Percentiles rank a stretch among this genome's conserved stretches.
Evolutionary conservation across 1,139 yeast genomes (phyloP).

Genomic region (Candida frijolesensis): DNA sequence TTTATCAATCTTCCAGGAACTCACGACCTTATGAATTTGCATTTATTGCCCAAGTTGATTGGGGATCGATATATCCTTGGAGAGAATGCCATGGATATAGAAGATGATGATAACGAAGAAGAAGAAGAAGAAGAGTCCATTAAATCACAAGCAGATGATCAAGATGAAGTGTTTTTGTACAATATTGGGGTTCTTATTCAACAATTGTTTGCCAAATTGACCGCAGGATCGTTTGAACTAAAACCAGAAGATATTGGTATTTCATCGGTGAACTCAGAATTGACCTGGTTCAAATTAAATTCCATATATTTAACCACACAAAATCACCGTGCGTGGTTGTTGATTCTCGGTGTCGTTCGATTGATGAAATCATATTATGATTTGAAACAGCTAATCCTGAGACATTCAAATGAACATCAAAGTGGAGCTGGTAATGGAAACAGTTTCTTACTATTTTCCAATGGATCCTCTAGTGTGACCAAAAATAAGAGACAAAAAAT

Average conservation of each 20-base stretch:
- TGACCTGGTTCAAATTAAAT: slow-evolving; percentile 32
- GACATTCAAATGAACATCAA: slow-evolving; percentile 7
- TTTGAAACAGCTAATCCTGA: slow-evolving; percentile 16
- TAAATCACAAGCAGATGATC: slow-evolving; percentile 8
- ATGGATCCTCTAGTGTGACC: neutral
- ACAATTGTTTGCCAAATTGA: slow-evolving; percentile 21
- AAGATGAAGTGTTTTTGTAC: slow-evolving; percentile 19
- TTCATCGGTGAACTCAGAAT: slow-evolving; percentile 11
- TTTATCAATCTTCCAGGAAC: slow-evolving; percentile 37
- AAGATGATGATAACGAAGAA: slow-evolving; percentile 5
- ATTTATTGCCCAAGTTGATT: slow-evolving; percentile 14
- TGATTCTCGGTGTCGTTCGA: slow-evolving; percentile 30
- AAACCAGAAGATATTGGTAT: slow-evolving; percentile 23
- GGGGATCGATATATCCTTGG: slow-evolving; percentile 11
- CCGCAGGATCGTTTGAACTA: slow-evolving; percentile 21
- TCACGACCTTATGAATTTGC: slow-evolving; percentile 17
- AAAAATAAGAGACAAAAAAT: slow-evolving; percentile 23
- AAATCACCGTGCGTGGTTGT: slow-evolving; percentile 34
- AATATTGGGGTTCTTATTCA: slow-evolving; percentile 27
- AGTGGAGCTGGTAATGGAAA: neutral
- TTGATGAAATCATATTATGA: slow-evolving; percentile 30
- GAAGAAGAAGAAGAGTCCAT: slow-evolving; percentile 11
- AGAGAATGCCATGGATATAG: slow-evolving; percentile 6
- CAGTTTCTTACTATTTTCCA: slow-evolving; percentile 4
- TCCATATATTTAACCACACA: slow-evolving; percentile 25